Evolutionary conservation across 2,329 filamentous ascomycete genomes (phyloP).

Genomic region (Parasarocladium wereldwijsianum): DNA sequence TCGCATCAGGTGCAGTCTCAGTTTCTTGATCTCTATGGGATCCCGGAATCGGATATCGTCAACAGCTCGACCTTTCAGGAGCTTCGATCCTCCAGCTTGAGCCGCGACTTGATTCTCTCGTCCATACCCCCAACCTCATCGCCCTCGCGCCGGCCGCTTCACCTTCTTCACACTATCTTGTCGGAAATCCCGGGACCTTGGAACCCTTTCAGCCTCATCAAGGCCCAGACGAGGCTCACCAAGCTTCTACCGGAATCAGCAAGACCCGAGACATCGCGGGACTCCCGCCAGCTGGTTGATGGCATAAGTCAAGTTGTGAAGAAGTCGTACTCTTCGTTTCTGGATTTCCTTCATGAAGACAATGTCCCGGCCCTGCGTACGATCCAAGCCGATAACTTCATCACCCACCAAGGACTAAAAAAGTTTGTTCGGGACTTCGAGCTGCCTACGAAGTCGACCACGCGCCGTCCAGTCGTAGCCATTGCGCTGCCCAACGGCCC

Average conservation of each 20-base stretch:
- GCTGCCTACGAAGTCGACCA: constrained; percentile 11
- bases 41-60: constrained; percentile 8
- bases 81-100: constrained; percentile 5
- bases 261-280: constrained; percentile 13
- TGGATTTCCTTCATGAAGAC: constrained; percentile 17
- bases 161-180: constrained; percentile 12
- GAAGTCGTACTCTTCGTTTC: constrained; percentile 21
- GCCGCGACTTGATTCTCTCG: constrained; percentile 10
- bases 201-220: constrained; percentile 15
- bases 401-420: constrained; percentile 17
- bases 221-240: constrained; percentile 19
- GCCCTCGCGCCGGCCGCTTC: constrained; percentile 12
- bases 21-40: constrained; percentile 9
- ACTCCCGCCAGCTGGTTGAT: constrained; percentile 8
- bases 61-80: constrained; percentile 6
- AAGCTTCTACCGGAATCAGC: constrained; percentile 20
- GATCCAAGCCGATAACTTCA: constrained; percentile 11
- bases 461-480: constrained; percentile 27
- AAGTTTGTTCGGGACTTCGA: constrained; percentile 18
- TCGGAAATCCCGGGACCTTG: constrained; percentile 13
- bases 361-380: constrained; percentile 15
- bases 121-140: constrained; percentile 9
- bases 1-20: constrained; percentile 5
- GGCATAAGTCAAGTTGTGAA: constrained; percentile 13
- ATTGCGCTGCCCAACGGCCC: constrained; percentile 39